Conservation (phyloP, 2,329 filamentous ascomycete species). For the Hypomyces rosellus region DNA sequence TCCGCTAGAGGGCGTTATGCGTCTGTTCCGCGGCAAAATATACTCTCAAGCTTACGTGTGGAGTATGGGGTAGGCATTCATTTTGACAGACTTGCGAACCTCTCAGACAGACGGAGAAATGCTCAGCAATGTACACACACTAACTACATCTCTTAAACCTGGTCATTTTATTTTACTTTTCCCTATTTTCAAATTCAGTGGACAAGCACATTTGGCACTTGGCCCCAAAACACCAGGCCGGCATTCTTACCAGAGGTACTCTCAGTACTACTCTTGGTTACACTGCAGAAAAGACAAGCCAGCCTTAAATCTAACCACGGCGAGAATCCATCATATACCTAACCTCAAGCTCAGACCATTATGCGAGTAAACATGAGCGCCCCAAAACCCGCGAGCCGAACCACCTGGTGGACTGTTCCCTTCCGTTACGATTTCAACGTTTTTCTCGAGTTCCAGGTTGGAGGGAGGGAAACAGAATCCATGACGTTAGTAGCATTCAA, state of each 20-base stretch:
- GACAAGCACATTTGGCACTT: not conserved
- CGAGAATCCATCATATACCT: not conserved
- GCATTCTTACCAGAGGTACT: too few relatives aligned
- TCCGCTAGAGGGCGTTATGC: not conserved
- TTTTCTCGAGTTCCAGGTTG: not conserved
- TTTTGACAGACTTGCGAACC: not conserved
- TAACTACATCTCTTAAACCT: not conserved
- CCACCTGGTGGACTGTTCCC: not conserved
- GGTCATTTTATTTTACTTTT: not conserved
- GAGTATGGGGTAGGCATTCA: not conserved
- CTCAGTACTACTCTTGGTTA: not conserved
- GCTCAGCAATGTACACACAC: not conserved
- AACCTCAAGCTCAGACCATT: not conserved
- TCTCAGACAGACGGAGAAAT: not conserved
- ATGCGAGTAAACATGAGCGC: not conserved
- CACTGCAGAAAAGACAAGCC: slow-evolving; percentile 3
- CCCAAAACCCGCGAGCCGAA: not conserved
- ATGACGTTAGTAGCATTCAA: not conserved
- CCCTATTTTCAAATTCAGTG: not conserved
- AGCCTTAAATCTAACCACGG: not conserved
- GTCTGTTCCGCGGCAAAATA: not conserved
- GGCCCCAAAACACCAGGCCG: too few relatives aligned
- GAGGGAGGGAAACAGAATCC: not conserved
- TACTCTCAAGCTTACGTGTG: not conserved
- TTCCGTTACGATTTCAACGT: not conserved